Base-by-base conservation (phyloP, 2,329 filamentous ascomycete species). In the Monilinia laxa region DNA sequence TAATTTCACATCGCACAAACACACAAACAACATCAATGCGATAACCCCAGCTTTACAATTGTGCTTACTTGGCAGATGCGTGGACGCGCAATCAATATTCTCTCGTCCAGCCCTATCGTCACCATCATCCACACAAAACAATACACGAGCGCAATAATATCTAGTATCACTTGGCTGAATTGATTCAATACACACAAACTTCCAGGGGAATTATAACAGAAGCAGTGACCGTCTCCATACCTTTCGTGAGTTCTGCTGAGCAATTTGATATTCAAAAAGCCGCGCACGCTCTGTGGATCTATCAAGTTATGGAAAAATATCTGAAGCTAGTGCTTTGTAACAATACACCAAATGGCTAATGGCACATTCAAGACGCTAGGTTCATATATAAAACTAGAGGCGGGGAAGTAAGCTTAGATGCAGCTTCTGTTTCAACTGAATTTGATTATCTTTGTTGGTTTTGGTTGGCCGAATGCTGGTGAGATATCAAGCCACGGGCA, bases 21-120 rank as follows among this genome's bases (percentile, higher is more conserved):
- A 3, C 20, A 47, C 56, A 47, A 16, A 23, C 7, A n/a, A n/a
- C 11, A 25, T 53, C 28, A 3, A 53, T 31, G 14, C 10, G 12
- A n/a, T n/a, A n/a, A 38, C 20, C 23, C 49, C 35, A 54, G 49
- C 23, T 38, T 42, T 56, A 35, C 23, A 42, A 10, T 47, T 16
- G n/a, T 20, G 38, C 25, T 31, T 56, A 11, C 25, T 35, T 64
- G 38, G 38, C 38, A 56, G 20, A 31, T 55, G 18, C 23, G 45
- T 55, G 23, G 62, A 56, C 62, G 51, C 62, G 62, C 35, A 64
- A 64, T 64, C 62, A 45, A 56, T 64, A 64, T 47, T 64, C 25
- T 63, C 35, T 55, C 38, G n/a, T 23, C 42, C 42, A 49, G n/a
- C 25, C 57, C 23, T 23, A 35, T 49, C 42, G 0, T 49, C 31